These are phyloP conservation scores for Fragilaria radians DNA, from an alignment of 108 stramenopile species.

Conservation along the genomic window DNA sequence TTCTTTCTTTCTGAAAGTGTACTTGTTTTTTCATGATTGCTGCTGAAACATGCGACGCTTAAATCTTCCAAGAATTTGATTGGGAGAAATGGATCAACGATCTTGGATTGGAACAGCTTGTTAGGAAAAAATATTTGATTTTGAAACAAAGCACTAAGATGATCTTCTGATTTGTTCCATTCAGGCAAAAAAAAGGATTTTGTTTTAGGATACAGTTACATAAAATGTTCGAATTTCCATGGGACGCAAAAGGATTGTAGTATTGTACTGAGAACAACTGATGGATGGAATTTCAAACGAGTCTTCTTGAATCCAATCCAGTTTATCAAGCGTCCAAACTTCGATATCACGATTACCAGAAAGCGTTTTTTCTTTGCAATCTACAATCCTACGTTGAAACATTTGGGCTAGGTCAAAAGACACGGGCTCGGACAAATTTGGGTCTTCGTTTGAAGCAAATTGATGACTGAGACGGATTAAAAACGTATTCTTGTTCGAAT, in stretches of 20 bases:
- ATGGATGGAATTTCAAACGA: background rate
- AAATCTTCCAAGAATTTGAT: no score
- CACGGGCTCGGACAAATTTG: constrained; percentile 39
- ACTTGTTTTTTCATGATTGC: no score
- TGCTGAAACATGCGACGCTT: no score
- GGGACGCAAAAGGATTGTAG: constrained; percentile 25
- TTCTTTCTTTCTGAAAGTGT: no score
- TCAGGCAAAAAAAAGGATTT: no score
- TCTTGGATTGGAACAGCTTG: no score
- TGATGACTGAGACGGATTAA: constrained; percentile 88
- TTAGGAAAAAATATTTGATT: no score
- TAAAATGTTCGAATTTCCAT: constrained; percentile 60
- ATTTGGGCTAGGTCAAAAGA: constrained; percentile 42
- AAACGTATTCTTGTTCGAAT: constrained; percentile 18
- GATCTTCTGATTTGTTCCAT: no score
- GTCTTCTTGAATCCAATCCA: constrained; percentile 17
- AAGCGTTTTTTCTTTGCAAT: constrained; percentile 45
- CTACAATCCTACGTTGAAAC: constrained; percentile 20
- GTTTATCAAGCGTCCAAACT: constrained; percentile 22
- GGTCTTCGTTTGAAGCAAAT: constrained; percentile 66
- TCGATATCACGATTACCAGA: constrained; percentile 40
- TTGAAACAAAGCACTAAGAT: no score
- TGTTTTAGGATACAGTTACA: no score
- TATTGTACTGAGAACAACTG: background rate
- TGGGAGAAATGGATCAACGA: no score